Base-by-base conservation (phyloP, 2,329 filamentous ascomycete species). In the Penicillium sp. region DNA sequence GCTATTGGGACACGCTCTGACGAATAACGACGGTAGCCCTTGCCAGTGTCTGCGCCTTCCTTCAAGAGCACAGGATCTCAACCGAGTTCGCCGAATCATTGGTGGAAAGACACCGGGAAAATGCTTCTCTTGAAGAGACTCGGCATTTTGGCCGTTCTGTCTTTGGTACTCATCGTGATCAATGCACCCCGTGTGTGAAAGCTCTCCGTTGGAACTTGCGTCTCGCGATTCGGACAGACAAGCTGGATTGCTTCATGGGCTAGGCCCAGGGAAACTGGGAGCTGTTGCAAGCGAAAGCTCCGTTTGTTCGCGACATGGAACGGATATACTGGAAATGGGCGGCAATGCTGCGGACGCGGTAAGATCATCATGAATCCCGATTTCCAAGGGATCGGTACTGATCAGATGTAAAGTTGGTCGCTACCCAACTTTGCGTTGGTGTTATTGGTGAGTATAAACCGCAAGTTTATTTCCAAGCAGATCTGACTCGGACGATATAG, bases 271-370 rank as follows among this genome's bases (percentile, higher is more conserved):
- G 3, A 65, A 63, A 40, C 49, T 64, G 18, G 86, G 86, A 20
- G 86, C 84, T 27, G 82, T 89, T 16, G 84, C 86, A 10, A 85
- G 82, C 43, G 85, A 89, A 65, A 82, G 77, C 57, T 66, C 73
- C 2, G 77, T 86, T 52, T 90, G 86, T 62, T 88, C 84, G 51
- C 64, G 75, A 26, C 84, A 88, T 57, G 86, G 86, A 1, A 77
- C 79, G 22, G 76, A 85, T 35, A 72, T 87, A 14, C 66, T 89
- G 44, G 69, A 77, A 43, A 60, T 73, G 35, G 82, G 82, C 11
- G 77, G 87, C 6, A 89, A 87, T 68, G 86, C 87, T 10, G 86
- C 84, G 1, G 87, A 91, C 69, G 84, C 86, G 38, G 75, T 74
- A 49, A 63, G 72, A 64, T 5, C n/a, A 60, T 26, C 16, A 6